Percentiles rank a stretch among this genome's conserved stretches.
Evolutionary conservation across 140 eudicot genomes (phyloP).

Genomic region (Cichorium intybus): DNA sequence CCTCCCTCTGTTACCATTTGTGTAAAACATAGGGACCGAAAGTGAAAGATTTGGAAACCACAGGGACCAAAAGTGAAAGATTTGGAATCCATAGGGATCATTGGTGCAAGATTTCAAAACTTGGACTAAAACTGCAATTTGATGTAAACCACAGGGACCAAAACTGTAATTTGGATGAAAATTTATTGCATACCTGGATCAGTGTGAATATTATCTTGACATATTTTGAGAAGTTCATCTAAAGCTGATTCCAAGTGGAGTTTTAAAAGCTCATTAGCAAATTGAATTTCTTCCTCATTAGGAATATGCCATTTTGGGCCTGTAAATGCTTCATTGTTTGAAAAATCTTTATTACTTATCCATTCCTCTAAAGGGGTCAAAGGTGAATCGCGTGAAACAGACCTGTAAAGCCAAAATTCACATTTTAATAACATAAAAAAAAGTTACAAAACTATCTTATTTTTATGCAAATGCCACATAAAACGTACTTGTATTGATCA

Average conservation of each 20-base stretch:
- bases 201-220: slow-evolving; percentile 76
- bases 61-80: too few species aligned
- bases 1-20: too few species aligned
- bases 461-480: slow-evolving; percentile 1
- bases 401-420: slow-evolving; percentile 50
- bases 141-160: too few species aligned
- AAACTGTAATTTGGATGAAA: too few species aligned
- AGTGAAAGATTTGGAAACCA: too few species aligned
- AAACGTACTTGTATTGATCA: slow-evolving; percentile 84
- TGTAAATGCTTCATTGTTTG: slow-evolving; percentile 39
- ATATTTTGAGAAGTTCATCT: slow-evolving; percentile 74
- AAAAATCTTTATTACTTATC: slow-evolving; percentile 78
- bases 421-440: neutral
- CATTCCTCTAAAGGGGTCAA: slow-evolving; percentile 71
- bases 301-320: slow-evolving; percentile 95
- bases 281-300: slow-evolving; percentile 64
- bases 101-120: too few species aligned
- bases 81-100: too few species aligned
- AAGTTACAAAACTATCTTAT: neutral
- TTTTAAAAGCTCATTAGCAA: slow-evolving; percentile 84
- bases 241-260: slow-evolving; percentile 83
- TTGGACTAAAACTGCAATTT: too few species aligned
- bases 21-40: too few species aligned
- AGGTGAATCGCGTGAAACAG: slow-evolving; percentile 55
- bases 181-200: slow-evolving; percentile 65